A percentile compares a stretch with the other conserved stretches of the same genome.
Evolutionary conservation across 352 stramenopile species (phyloP).

Genomic region (Globisporangium cederbergense): DNA sequence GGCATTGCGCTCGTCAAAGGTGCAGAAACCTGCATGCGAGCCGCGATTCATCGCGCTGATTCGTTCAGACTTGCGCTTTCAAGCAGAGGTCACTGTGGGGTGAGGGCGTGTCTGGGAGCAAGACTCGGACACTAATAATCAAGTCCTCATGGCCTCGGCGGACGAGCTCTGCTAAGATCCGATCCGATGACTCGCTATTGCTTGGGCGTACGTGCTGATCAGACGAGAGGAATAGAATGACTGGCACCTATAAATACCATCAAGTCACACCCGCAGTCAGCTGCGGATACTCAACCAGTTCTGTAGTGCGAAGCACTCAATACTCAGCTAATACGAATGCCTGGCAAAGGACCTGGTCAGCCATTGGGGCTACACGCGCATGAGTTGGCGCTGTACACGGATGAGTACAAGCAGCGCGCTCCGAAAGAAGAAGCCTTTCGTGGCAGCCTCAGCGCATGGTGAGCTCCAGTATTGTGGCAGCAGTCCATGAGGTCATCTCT

Average conservation of each 20-base stretch:
- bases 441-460: conserved; percentile 26
- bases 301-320: no score
- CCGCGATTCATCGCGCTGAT: conserved; percentile 44
- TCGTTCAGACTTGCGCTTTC: background rate
- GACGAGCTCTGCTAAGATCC: background rate
- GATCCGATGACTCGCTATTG: background rate
- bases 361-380: conserved; percentile 19
- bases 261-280: background rate
- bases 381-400: conserved; percentile 39
- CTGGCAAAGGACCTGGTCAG: no score
- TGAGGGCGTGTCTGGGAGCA: no score
- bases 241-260: conserved; percentile 1
- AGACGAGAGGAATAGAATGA: conserved; percentile 4
- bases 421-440: conserved; percentile 15
- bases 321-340: background rate
- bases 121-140: background rate
- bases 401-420: conserved; percentile 27
- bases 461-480: background rate
- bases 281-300: no score
- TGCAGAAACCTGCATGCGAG: conserved; percentile 63
- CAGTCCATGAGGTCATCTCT: no score
- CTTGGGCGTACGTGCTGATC: background rate
- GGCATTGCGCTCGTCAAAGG: conserved; percentile 76
- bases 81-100: background rate
- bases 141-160: background rate